Evolutionary conservation across 2,329 filamentous ascomycete genomes (phyloP), one percentile per base, ranked within the genome.

Genomic region (Endocalyx cinctus): DNA sequence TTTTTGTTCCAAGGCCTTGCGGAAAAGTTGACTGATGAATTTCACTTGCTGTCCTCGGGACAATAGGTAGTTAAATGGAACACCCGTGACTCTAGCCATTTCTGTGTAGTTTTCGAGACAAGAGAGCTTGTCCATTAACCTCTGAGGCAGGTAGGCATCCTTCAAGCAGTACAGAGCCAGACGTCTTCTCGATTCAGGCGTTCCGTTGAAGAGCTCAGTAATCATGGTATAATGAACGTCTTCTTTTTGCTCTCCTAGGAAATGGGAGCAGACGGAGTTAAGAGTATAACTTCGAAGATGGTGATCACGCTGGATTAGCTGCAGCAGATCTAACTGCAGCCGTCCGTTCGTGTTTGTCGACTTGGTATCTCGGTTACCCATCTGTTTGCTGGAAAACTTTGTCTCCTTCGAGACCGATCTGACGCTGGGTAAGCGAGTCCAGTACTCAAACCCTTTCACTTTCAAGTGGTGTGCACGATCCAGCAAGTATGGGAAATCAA

Each of bases 201-300:
- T 96, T 41, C 92, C 92, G 56, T 98, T 97, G 71, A 89, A 96
- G 4, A 98, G 67, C 54, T 97, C 94, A 0, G 94, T 98, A 51
- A 98, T 98, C 88, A 98, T 98, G 3, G 89, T 96, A 63, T 98
- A 82, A 55, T 98, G 92, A 3, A 98, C 92, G 61, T 98, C 92
- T 63, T 98, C 92, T 57, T 98, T 98, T 57, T 98, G 92, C 58
- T 98, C 92, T 29, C 88, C 88, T 16, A 98, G 61, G 53, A 98
- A 98, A 45, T 98, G 85, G 5, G 92, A 85, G 46, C 82, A 94
- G 5, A 98, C 92, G 2, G 92, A 95, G 60, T 98, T 98, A 17
- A 98, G 72, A 0, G 92, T 98, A 58, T 98, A 98, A 63, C 90
- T 97, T 68, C 92, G 77, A 20, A 98, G 70, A 13, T 98, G 92